phyloP scores from a whole-genome alignment of 208 protist species.

The Acanthamoeba lenticulata region DNA sequence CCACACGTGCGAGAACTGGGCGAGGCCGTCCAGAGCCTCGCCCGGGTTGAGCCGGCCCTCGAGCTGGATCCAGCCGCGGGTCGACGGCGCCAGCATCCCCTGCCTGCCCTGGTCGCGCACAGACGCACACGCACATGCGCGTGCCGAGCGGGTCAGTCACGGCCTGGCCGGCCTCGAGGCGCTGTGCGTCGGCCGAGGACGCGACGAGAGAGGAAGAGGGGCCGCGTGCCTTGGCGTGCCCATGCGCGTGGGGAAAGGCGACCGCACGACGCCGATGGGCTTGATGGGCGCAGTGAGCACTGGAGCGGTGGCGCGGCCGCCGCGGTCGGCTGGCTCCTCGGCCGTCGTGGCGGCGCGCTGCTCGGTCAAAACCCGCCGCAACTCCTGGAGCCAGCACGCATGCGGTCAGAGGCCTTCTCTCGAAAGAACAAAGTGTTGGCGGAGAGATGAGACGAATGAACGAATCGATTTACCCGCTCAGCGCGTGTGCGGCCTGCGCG shows the following conservation, averaged over 20 bases:
- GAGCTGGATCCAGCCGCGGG: constrained; percentile 66
- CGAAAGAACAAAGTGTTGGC: background rate
- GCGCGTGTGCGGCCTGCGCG: background rate
- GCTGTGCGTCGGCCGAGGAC: background rate
- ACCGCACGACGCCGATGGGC: constrained; percentile 10
- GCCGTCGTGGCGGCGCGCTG: background rate
- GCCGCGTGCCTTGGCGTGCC: background rate
- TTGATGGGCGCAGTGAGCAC: background rate
- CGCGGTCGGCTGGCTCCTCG: background rate
- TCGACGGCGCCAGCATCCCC: constrained; percentile 71
- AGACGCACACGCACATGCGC: no score
- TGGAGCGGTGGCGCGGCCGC: background rate
- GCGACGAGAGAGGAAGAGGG: no score
- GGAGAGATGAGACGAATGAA: background rate
- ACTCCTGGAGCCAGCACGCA: background rate
- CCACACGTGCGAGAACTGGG: constrained; percentile 84
- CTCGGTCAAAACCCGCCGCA: background rate
- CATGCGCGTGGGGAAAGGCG: constrained; percentile 3
- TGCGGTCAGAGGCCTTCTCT: background rate
- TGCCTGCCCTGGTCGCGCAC: constrained; percentile 70
- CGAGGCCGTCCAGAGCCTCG: constrained; percentile 81
- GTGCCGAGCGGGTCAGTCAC: no score
- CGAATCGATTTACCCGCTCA: background rate
- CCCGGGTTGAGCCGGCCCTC: constrained; percentile 66
- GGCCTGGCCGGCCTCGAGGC: no score